Evolutionary conservation across 495 filamentous ascomycete genomes (phyloP), one percentile per base, ranked within the genome.

Genomic region (Podospora appendiculata): DNA sequence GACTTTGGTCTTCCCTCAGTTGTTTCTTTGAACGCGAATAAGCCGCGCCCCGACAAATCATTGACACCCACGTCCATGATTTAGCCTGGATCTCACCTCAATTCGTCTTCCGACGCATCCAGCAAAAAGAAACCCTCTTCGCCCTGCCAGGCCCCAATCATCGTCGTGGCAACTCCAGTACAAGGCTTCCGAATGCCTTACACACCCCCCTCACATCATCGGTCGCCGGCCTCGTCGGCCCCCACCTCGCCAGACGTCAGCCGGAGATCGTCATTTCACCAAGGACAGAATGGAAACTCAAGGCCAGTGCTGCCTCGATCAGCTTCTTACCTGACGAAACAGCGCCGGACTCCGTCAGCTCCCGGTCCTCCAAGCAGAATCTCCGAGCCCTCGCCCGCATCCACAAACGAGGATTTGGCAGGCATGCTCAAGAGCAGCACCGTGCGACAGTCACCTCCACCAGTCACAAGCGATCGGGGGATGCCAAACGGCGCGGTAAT

Each of bases 191-290:
- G 71, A 77, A 96, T 96, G 90, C 90, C 90, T 76, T 96, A 96
- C 79, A 95, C 90, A 69, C 89, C 90, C 56, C 90, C 90, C 47
- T 79, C 82, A 61, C 85, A 86, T 75, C 85, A 86, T 75, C 75
- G 79, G 73, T 90, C 89, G 62, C 89, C 88, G 74, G 79, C 83
- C 63, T 80, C 86, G 54, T 85, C 86, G 46, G 76, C 75, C 45
- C 73, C 83, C 62, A 65, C 78, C 63, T 86, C 83, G 64, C 79
- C 83, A 60, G 77, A 76, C 62, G 56, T 75, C 66, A 81, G 78
- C 70, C 77, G 79, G 62, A 60, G 76, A 68, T 67, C 79, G 70
- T 77, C 80, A 70, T 66, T 76, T 64, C 68, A 76, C 47, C 56
- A 64, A 53, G 39, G 69, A 65, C 65, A 47, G 59, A 71, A 58